Evolutionary conservation across 163 green algal species (phyloP).

Genomic region (Trebouxiophyceae sp.): DNA sequence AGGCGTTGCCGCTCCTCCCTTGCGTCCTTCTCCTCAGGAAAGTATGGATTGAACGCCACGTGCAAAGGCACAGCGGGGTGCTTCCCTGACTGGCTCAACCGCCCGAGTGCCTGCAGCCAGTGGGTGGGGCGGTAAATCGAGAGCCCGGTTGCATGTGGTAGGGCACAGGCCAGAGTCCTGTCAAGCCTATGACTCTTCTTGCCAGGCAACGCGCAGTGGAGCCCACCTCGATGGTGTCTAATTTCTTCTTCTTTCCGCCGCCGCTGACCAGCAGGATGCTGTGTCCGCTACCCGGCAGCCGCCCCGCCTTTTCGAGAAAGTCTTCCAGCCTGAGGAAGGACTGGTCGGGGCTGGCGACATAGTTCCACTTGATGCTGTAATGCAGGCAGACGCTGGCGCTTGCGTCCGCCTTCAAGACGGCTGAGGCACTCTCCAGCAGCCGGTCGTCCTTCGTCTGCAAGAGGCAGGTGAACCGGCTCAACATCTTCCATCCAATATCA

Average conservation of each 20-base stretch:
- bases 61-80: conserved; percentile 7
- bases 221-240: conserved; percentile 18
- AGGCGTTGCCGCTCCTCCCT: conserved; percentile 24
- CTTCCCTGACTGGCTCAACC: not conserved
- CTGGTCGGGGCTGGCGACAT: conserved; percentile 1
- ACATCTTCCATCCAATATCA: not conserved
- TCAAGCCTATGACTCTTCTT: too few species aligned
- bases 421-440: not conserved
- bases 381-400: conserved; percentile 16
- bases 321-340: not conserved
- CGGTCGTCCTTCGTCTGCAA: conserved; percentile 7
- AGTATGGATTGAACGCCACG: conserved; percentile 50
- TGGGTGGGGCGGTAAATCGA: too few species aligned
- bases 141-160: too few species aligned
- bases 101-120: conserved; percentile 11
- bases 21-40: conserved; percentile 19
- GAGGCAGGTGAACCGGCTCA: not conserved
- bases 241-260: conserved; percentile 20
- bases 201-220: not conserved
- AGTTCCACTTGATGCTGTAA: conserved; percentile 25
- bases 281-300: not conserved
- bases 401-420: not conserved
- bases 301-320: not conserved
- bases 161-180: too few species aligned
- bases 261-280: conserved; percentile 36